Evolutionary conservation across 805 yeast species (phyloP).

Genomic region (Kodamaea sagamina): DNA sequence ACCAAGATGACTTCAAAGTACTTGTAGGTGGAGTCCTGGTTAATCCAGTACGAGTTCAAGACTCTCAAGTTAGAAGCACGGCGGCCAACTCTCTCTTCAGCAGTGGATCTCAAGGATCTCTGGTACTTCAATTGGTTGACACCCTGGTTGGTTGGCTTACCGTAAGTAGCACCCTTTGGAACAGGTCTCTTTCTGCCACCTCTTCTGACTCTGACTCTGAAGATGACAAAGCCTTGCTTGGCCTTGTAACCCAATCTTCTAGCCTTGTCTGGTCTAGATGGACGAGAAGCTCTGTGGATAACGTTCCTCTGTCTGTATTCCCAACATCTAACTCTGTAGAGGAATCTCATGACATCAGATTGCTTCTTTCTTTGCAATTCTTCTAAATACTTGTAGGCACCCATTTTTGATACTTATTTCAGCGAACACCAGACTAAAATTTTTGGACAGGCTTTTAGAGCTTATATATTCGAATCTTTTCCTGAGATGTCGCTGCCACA

Average conservation of each 20-base stretch:
- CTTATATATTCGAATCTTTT: constrained; percentile 4
- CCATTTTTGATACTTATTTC: constrained; percentile 57
- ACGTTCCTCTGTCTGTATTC: constrained; percentile 99
- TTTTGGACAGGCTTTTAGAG: not conserved
- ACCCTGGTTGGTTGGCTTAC: constrained; percentile 99
- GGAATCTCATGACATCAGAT: constrained; percentile 98
- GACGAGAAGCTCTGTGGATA: constrained; percentile 98
- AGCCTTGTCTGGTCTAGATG: constrained; percentile 99
- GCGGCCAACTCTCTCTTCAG: constrained; percentile 99
- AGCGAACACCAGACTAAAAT: constrained; percentile 13
- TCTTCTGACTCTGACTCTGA: constrained; percentile 99
- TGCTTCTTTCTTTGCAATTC: constrained; percentile 99
- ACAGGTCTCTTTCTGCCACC: constrained; percentile 99
- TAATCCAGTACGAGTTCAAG: constrained; percentile 99
- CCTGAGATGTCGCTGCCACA: too few species aligned
- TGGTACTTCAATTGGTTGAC: constrained; percentile 99
- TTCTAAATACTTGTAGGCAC: constrained; percentile 99
- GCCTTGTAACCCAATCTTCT: constrained; percentile 99
- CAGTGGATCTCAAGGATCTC: constrained; percentile 95
- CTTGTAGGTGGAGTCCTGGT: constrained; percentile 99
- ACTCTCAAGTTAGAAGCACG: constrained; percentile 99
- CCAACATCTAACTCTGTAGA: constrained; percentile 99
- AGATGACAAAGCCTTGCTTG: constrained; percentile 98
- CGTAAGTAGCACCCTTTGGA: constrained; percentile 99
- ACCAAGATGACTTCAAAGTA: constrained; percentile 97